A percentile compares a stretch with the other conserved stretches of the same genome.
These are phyloP conservation scores for Naganishia sp. DNA, from an alignment of 1,284 basidiomycete species.

Conservation along the genomic window DNA sequence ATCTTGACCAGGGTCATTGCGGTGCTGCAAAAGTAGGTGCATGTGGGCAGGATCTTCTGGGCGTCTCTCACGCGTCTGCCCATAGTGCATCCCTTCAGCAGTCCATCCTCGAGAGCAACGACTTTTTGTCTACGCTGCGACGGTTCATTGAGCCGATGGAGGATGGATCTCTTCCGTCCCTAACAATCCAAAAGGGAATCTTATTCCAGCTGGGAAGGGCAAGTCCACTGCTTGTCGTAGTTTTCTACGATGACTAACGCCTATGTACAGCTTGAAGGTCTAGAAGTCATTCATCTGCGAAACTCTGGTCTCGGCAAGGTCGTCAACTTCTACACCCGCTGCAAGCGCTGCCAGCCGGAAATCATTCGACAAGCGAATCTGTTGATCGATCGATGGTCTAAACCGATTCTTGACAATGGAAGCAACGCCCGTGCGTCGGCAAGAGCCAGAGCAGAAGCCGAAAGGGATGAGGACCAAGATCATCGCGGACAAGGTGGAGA, in stretches of 20 bases:
- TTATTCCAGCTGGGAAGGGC: constrained; percentile 75
- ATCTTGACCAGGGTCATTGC: constrained; percentile 86
- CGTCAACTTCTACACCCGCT: constrained; percentile 91
- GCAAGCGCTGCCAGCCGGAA: constrained; percentile 76
- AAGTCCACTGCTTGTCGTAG: constrained; percentile 23
- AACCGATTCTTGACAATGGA: constrained; percentile 82
- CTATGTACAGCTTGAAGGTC: constrained; percentile 7
- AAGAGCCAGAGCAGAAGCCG: constrained; percentile 66
- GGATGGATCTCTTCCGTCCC: constrained; percentile 85
- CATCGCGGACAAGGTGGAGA: constrained; percentile 37
- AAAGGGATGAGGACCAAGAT: constrained; percentile 56
- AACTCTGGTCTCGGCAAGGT: constrained; percentile 89
- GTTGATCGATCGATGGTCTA: constrained; percentile 83
- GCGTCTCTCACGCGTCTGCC: not conserved
- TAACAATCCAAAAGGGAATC: constrained; percentile 93
- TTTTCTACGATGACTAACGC: not conserved
- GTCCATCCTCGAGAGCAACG: constrained; percentile 91
- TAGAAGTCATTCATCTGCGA: constrained; percentile 65
- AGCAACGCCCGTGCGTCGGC: constrained; percentile 21
- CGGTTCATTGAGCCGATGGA: constrained; percentile 94
- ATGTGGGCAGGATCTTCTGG: not conserved
- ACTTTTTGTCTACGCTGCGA: constrained; percentile 80
- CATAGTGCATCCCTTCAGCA: constrained; percentile 77
- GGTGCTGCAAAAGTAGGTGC: constrained; percentile 85
- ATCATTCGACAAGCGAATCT: constrained; percentile 79